These are phyloP conservation scores for Gynandropsis gynandra DNA, from an alignment of 345 rosid species.

Conservation along the genomic window DNA sequence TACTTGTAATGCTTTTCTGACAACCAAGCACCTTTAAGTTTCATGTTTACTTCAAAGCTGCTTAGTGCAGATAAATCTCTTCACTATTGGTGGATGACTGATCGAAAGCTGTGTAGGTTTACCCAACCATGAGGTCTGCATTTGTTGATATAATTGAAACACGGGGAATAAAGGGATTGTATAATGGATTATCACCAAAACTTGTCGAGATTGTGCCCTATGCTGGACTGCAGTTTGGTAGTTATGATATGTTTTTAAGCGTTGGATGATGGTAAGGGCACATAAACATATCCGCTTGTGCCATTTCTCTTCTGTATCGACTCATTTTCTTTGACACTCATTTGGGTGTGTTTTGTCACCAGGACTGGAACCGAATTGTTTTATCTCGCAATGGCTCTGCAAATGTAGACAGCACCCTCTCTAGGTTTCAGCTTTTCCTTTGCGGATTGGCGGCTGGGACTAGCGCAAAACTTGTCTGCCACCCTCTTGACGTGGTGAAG, in stretches of 20 bases:
- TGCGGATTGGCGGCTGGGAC: slow-evolving; percentile 95
- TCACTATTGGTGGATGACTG: slow-evolving; percentile 4
- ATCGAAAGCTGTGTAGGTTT: slow-evolving; percentile 41
- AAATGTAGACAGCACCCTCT: slow-evolving; percentile 33
- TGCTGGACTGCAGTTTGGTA: slow-evolving; percentile 97
- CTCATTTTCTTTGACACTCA: not conserved
- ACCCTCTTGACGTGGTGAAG: slow-evolving; percentile 97
- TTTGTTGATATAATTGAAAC: slow-evolving; percentile 54
- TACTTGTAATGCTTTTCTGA: no score
- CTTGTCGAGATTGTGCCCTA: slow-evolving; percentile 91
- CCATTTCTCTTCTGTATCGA: not conserved
- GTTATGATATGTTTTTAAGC: slow-evolving; percentile 88
- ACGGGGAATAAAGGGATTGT: slow-evolving; percentile 81
- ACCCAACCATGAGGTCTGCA: slow-evolving; percentile 97
- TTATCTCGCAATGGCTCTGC: slow-evolving; percentile 32
- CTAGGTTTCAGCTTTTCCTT: slow-evolving; percentile 75
- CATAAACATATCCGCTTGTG: not conserved
- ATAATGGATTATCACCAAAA: slow-evolving; percentile 89
- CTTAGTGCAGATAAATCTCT: no score
- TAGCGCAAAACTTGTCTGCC: slow-evolving; percentile 97
- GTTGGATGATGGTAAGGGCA: slow-evolving; percentile 69
- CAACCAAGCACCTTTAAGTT: no score
- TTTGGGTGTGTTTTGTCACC: slow-evolving; percentile 13
- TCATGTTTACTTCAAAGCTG: no score
- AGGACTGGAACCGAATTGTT: slow-evolving; percentile 62